Conservation (phyloP, 177 flowering plant genomes). For the Vitis hybrid region DNA sequence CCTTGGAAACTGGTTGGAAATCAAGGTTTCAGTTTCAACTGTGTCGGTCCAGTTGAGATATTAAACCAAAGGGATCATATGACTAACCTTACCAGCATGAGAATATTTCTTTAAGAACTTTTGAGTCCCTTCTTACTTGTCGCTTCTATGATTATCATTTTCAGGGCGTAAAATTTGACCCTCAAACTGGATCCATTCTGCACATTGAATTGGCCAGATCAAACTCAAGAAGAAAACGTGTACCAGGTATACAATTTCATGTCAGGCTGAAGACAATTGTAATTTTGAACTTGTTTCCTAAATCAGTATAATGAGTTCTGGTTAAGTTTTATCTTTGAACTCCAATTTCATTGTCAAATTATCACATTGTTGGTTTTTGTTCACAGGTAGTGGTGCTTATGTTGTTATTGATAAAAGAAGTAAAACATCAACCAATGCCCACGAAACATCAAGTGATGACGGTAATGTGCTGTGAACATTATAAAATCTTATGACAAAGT, state of each 20-base stretch:
- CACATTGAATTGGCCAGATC: constrained; percentile 89
- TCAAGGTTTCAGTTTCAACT: too few species aligned
- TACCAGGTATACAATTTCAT: constrained; percentile 43
- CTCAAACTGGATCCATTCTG: constrained; percentile 63
- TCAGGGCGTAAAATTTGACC: constrained; percentile 89
- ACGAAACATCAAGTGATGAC: constrained; percentile 63
- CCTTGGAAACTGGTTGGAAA: too few species aligned
- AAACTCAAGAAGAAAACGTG: constrained; percentile 66
- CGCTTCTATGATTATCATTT: constrained; percentile 9
- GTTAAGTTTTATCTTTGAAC: neutral
- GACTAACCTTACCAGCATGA: neutral
- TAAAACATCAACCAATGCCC: constrained; percentile 36
- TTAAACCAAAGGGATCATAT: too few species aligned
- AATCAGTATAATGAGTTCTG: neutral
- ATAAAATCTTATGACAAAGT: neutral
- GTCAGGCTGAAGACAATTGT: neutral
- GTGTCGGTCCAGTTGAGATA: too few species aligned
- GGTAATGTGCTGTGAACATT: constrained; percentile 39
- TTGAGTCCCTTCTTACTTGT: neutral
- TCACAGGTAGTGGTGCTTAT: constrained; percentile 68
- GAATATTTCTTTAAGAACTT: neutral
- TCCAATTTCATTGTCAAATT: constrained; percentile 3
- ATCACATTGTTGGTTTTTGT: constrained; percentile 8
- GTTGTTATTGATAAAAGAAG: constrained; percentile 74
- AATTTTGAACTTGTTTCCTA: neutral